phyloP scores from a whole-genome alignment of 192 early-diverging fungal genomes.

The Podila clonocystis region DNA sequence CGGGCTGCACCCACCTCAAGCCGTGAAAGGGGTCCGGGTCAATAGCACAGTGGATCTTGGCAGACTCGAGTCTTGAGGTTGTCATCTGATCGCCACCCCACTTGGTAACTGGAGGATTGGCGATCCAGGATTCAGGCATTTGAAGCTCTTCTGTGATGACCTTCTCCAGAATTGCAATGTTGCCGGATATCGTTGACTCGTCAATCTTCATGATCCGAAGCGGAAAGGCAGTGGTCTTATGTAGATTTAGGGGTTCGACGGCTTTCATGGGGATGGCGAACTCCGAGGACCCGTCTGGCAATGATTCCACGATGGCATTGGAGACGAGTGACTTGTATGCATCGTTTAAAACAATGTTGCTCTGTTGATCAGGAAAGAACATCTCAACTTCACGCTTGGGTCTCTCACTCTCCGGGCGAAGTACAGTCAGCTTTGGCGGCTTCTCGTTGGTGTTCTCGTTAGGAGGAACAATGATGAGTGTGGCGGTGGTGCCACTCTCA shows the following conservation, averaged over 20 bases:
- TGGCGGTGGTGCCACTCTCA: slow-evolving; percentile 20
- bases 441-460: background rate
- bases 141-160: slow-evolving; percentile 7
- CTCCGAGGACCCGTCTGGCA: slow-evolving; percentile 5
- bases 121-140: slow-evolving; percentile 14
- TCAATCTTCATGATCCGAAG: slow-evolving; percentile 25
- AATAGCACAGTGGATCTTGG: slow-evolving; percentile 7
- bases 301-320: slow-evolving; percentile 15
- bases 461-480: slow-evolving; percentile 8
- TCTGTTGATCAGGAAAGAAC: slow-evolving; percentile 11
- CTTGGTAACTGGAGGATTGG: slow-evolving; percentile 1
- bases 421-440: background rate
- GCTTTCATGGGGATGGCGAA: slow-evolving; percentile 2
- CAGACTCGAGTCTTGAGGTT: slow-evolving; percentile 10
- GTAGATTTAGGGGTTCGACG: slow-evolving; percentile 2
- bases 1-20: slow-evolving; percentile 11
- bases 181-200: slow-evolving; percentile 22
- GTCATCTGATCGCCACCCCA: slow-evolving; percentile 19
- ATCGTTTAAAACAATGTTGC: slow-evolving; percentile 2
- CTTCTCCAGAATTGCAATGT: slow-evolving; percentile 14
- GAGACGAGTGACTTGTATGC: slow-evolving; percentile 1
- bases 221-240: slow-evolving; percentile 10
- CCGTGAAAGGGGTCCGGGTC: slow-evolving; percentile 10
- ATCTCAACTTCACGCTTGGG: background rate
- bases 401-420: slow-evolving; percentile 15